Evolutionary conservation across 495 filamentous ascomycete species (phyloP).

Genomic region (Hamigera avellanea): DNA sequence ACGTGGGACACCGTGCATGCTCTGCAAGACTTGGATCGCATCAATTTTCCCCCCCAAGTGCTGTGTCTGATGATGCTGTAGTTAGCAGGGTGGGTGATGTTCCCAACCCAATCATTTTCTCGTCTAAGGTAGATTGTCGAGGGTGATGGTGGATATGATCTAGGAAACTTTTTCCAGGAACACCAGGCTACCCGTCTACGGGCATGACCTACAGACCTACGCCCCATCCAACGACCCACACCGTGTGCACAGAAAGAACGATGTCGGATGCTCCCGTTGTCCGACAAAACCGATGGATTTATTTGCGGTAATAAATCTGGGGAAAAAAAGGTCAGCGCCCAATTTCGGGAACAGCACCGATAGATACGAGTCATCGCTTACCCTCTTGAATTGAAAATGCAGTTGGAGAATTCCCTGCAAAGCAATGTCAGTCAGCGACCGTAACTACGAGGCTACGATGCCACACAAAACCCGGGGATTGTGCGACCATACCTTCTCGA

Average conservation of each 20-base stretch:
- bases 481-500: constrained; percentile 71
- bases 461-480: not conserved
- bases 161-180: too few relatives aligned
- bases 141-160: too few relatives aligned
- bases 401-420: constrained; percentile 84
- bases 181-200: too few relatives aligned
- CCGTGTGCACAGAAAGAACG: too few relatives aligned
- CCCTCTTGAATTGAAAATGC: constrained; percentile 95
- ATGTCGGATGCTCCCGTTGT: not conserved
- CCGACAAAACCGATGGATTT: constrained; percentile 1
- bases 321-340: constrained; percentile 19
- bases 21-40: not conserved
- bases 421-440: not conserved
- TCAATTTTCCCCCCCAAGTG: not conserved
- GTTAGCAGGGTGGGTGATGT: not conserved
- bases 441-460: not conserved
- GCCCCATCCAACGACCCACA: too few relatives aligned
- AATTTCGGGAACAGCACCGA: not conserved
- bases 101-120: not conserved
- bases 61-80: not conserved
- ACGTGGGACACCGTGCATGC: too few relatives aligned
- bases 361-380: constrained; percentile 13
- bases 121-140: too few relatives aligned
- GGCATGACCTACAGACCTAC: too few relatives aligned
- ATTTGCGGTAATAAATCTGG: constrained; percentile 31